phyloP scores from a whole-genome alignment of 106 monocot genomes.

The Allium sativum region DNA sequence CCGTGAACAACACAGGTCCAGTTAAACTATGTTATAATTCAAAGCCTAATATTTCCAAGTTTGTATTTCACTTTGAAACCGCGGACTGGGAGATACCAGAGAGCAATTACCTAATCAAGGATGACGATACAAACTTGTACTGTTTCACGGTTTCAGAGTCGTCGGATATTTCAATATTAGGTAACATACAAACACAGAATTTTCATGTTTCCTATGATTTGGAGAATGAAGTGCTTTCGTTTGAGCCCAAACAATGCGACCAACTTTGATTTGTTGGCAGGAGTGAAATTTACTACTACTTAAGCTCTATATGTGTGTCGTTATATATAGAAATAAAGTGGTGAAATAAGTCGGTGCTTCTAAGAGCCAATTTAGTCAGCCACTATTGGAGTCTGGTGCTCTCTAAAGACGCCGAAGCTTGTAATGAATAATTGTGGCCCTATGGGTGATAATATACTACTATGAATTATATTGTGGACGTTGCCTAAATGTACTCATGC shows the following conservation, averaged over 20 bases:
- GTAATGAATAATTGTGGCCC: too few relatives aligned
- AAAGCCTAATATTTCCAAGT: slow-evolving; percentile 29
- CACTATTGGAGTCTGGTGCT: too few relatives aligned
- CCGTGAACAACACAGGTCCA: slow-evolving; percentile 12
- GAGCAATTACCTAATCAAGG: slow-evolving; percentile 49
- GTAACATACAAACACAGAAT: slow-evolving; percentile 69
- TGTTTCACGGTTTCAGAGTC: slow-evolving; percentile 41
- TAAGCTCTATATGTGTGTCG: too few relatives aligned
- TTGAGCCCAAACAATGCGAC: slow-evolving; percentile 31
- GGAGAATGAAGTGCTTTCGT: slow-evolving; percentile 32
- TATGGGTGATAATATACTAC: too few relatives aligned
- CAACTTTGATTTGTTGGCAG: slow-evolving; percentile 17
- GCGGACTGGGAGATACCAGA: slow-evolving; percentile 46
- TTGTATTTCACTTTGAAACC: slow-evolving; percentile 45
- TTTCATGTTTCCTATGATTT: slow-evolving; percentile 61
- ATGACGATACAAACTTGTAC: slow-evolving; percentile 13
- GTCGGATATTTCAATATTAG: slow-evolving; percentile 36
- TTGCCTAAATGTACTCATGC: too few relatives aligned
- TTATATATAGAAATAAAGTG: too few relatives aligned
- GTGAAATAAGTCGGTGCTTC: too few relatives aligned
- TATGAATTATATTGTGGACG: too few relatives aligned
- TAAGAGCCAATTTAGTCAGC: too few relatives aligned
- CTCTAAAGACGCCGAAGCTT: too few relatives aligned
- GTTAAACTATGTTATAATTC: slow-evolving; percentile 35
- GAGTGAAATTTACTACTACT: too few relatives aligned